phyloP scores from a whole-genome alignment of 75 land plant genomes.

The Pinus tabuliformis region DNA sequence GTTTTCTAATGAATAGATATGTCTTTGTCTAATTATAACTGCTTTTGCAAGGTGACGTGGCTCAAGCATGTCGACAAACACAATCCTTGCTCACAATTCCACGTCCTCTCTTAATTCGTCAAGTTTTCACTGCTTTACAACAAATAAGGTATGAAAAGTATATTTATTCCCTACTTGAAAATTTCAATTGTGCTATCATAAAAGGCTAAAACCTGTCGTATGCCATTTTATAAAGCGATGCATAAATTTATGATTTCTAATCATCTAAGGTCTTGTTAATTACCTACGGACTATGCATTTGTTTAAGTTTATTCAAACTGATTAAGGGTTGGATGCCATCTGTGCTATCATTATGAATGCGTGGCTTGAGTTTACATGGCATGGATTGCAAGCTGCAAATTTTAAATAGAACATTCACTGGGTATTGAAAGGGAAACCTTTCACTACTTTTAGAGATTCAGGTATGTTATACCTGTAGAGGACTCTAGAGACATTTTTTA shows the following conservation, averaged over 20 bases:
- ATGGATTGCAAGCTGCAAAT: too few species aligned
- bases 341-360: too few species aligned
- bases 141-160: conserved; percentile 64
- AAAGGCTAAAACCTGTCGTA: background rate
- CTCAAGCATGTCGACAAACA: conserved; percentile 87
- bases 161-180: background rate
- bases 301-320: background rate
- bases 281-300: background rate
- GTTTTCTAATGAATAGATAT: background rate
- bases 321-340: too few species aligned
- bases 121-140: conserved; percentile 55
- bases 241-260: background rate
- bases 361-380: too few species aligned
- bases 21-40: background rate
- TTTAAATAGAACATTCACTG: too few species aligned
- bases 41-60: conserved; percentile 81
- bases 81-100: conserved; percentile 79
- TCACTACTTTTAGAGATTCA: too few species aligned
- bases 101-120: conserved; percentile 56
- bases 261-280: background rate
- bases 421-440: too few species aligned
- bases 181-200: background rate
- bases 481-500: too few species aligned
- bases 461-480: too few species aligned
- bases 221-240: background rate